Evolutionary conservation across 2,329 filamentous ascomycete species (phyloP), one percentile per base, ranked within the genome.

Genomic region (Chaetothyriales sp.): DNA sequence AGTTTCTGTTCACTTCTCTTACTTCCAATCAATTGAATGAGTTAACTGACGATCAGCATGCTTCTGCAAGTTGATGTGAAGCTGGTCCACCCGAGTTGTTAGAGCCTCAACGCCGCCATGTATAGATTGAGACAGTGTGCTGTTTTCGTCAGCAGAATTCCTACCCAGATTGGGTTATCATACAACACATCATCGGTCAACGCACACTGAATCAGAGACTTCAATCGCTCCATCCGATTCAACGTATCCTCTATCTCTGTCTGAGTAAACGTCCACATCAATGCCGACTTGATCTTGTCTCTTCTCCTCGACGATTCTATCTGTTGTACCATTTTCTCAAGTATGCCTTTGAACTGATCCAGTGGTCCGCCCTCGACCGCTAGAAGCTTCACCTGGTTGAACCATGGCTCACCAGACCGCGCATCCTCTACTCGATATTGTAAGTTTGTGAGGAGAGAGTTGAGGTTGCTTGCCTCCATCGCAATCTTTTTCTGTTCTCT

Each of bases 291-390:
- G 20, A 50, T 51, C n/a, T 46, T 46, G 18, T 53, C 51, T 47
- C 46, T 47, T 47, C 37, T 47, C 44, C 45, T 50, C n/a, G 48
- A 46, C 22, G 25, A 28, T 18, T 52, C 15, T 25, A 54, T 49
- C 37, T 50, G 10, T 44, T 46, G 25, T 43, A 52, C 43, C n/a
- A 56, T 46, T 25, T 25, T 53, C 53, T 61, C 58, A 10, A 66
- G 56, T 19, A 53, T 54, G 19, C 56, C 44, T 49, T 62, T 61
- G 52, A 59, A 65, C 55, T 64, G 63, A 43, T 63, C 58, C 7
- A 65, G 49, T 9, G 61, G 63, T 7, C 64, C 62, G 47, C 63
- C 55, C 37, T 44, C 45, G 46, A 44, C 18, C 2, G 19, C 51
- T 5, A 56, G 50, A 4, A 46, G 19, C 45, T 29, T 46, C 15